A percentile compares a stretch with the other conserved stretches of the same genome.
Conservation (phyloP, 2,329 filamentous ascomycete genomes). For the Apiospora pterosperma region DNA sequence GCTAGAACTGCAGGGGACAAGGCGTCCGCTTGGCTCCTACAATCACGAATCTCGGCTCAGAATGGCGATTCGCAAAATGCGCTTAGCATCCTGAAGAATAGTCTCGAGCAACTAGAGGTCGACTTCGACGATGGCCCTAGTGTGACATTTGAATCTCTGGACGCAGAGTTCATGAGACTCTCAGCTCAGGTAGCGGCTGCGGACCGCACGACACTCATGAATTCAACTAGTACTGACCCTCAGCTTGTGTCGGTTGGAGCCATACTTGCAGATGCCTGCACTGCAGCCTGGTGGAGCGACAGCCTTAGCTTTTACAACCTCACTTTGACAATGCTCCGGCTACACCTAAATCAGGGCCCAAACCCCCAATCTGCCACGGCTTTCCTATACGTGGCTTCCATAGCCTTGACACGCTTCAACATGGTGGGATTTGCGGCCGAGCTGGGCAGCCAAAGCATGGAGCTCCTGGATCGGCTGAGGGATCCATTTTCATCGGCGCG, state of each 20-base stretch:
- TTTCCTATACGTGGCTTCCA: conserved; percentile 65
- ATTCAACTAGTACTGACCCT: conserved; percentile 43
- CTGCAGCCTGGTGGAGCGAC: conserved; percentile 72
- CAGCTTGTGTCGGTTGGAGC: conserved; percentile 62
- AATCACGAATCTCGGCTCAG: conserved; percentile 75
- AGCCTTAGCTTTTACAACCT: conserved; percentile 70
- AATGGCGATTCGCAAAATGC: conserved; percentile 68
- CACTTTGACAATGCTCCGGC: conserved; percentile 61
- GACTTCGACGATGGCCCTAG: conserved; percentile 57
- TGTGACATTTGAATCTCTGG: conserved; percentile 69
- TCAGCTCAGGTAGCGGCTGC: conserved; percentile 57
- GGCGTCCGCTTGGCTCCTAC: conserved; percentile 78
- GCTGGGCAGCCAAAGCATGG: conserved; percentile 59
- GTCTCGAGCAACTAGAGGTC: conserved; percentile 67
- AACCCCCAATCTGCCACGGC: conserved; percentile 68
- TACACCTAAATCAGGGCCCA: conserved; percentile 60
- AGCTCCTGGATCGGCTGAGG: conserved; percentile 60
- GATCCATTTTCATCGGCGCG: conserved; percentile 65
- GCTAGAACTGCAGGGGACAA: conserved; percentile 74
- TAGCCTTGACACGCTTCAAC: conserved; percentile 67
- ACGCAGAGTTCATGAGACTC: conserved; percentile 66
- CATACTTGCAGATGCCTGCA: conserved; percentile 66
- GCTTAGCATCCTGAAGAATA: conserved; percentile 66
- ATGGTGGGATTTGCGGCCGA: conserved; percentile 67
- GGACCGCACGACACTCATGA: conserved; percentile 46